Evolutionary conservation across 1,284 basidiomycete species (phyloP).

Genomic region (Boletus sp.): DNA sequence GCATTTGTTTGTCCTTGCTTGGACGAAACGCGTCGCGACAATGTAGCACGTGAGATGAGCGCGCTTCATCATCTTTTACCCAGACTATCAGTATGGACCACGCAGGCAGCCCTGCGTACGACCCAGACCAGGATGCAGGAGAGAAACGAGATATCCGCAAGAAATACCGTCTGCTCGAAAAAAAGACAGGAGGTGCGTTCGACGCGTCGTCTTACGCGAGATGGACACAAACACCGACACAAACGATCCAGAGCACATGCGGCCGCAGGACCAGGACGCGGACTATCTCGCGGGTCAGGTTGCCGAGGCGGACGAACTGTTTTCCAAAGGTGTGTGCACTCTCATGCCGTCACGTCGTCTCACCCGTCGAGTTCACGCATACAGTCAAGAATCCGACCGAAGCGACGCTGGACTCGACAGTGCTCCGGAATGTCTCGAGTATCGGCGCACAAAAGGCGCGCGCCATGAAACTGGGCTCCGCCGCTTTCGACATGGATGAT

Average conservation of each 20-base stretch:
- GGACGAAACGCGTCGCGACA: conserved; percentile 26
- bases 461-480: conserved; percentile 78
- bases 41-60: conserved; percentile 26
- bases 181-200: conserved; percentile 54
- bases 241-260: conserved; percentile 31
- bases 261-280: conserved; percentile 54
- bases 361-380: conserved; percentile 3
- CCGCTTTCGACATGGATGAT: conserved; percentile 81
- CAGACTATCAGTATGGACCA: conserved; percentile 15
- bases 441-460: conserved; percentile 76
- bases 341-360: conserved; percentile 2
- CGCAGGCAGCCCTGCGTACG: conserved; percentile 44
- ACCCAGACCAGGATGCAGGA: conserved; percentile 76
- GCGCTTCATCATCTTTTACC: not conserved
- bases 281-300: conserved; percentile 54
- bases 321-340: conserved; percentile 49
- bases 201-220: not conserved
- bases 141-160: conserved; percentile 69
- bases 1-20: conserved; percentile 28
- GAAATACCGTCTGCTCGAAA: conserved; percentile 63
- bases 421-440: conserved; percentile 65
- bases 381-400: conserved; percentile 76
- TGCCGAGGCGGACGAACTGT: conserved; percentile 53
- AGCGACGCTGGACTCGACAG: conserved; percentile 74
- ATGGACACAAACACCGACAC: conserved; percentile 1